These are phyloP conservation scores for Candida succiphila DNA, from an alignment of 805 yeast species.

Conservation along the genomic window DNA sequence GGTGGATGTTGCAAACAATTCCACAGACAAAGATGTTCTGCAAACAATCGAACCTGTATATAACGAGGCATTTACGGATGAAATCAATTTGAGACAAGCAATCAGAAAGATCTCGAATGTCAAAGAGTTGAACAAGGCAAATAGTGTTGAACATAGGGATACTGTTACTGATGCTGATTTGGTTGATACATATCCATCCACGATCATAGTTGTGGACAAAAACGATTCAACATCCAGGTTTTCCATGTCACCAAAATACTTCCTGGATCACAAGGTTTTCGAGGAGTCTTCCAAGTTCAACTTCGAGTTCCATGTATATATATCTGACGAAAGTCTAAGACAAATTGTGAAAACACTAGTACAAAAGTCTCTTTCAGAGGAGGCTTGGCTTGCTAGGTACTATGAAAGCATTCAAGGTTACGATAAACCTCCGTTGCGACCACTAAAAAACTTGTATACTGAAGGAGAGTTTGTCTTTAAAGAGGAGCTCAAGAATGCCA, in stretches of 20 bases:
- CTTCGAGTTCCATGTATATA: constrained; percentile 34
- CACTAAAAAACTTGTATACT: constrained; percentile 29
- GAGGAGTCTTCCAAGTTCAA: constrained; percentile 13
- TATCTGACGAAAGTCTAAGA: constrained; percentile 44
- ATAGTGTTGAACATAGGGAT: constrained; percentile 2
- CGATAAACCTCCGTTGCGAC: constrained; percentile 36
- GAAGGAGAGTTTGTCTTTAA: constrained; percentile 30
- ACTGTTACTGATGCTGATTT: constrained; percentile 44
- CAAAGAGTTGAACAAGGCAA: constrained; percentile 19
- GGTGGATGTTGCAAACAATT: constrained; percentile 32
- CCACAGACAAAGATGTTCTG: constrained; percentile 29
- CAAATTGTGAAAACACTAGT: constrained; percentile 25
- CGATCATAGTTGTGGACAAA: constrained; percentile 24
- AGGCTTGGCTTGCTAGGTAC: constrained; percentile 42
- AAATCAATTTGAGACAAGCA: constrained; percentile 30
- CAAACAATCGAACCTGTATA: constrained; percentile 24
- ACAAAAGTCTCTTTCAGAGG: constrained; percentile 33
- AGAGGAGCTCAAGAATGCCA: neutral
- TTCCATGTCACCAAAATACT: constrained; percentile 23
- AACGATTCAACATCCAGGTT: constrained; percentile 18
- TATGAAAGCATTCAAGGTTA: constrained; percentile 28
- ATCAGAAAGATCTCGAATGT: constrained; percentile 24
- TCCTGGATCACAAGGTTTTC: constrained; percentile 15
- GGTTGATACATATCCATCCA: constrained; percentile 43
- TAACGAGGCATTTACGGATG: constrained; percentile 26